Percentiles rank a stretch among this genome's conserved stretches.
Evolutionary conservation across 495 filamentous ascomycete species (phyloP).

Genomic region (Cercophora scortea): DNA sequence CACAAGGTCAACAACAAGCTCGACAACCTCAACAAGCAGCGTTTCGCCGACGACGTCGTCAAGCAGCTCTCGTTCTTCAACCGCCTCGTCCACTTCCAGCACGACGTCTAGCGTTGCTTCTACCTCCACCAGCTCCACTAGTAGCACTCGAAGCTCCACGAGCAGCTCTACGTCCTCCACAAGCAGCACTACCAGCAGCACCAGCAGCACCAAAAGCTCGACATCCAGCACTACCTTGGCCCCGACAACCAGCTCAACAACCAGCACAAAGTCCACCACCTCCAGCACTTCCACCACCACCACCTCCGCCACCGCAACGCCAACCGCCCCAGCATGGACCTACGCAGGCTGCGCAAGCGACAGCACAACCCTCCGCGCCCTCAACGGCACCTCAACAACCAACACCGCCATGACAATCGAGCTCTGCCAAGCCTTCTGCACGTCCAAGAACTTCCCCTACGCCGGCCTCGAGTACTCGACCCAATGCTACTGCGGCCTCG

Average conservation of each 20-base stretch:
- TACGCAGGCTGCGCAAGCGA: conserved; percentile 48
- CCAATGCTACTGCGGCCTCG: conserved; percentile 34
- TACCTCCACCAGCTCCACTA: background rate
- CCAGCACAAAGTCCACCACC: background rate
- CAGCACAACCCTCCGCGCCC: conserved; percentile 16
- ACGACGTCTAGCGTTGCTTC: background rate
- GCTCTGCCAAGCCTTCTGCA: conserved; percentile 31
- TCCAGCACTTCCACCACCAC: conserved; percentile 1
- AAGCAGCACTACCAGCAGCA: conserved; percentile 20
- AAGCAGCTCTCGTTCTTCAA: background rate
- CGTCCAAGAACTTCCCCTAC: conserved; percentile 19
- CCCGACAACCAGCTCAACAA: background rate
- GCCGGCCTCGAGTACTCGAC: conserved; percentile 33
- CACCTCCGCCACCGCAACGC: conserved; percentile 17
- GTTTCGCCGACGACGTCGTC: background rate
- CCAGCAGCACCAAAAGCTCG: conserved; percentile 12
- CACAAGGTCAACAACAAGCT: background rate
- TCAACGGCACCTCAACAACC: conserved; percentile 5
- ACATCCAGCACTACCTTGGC: background rate
- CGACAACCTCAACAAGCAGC: background rate
- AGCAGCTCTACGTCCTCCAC: background rate
- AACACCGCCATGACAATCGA: conserved; percentile 33
- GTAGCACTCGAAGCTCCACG: background rate
- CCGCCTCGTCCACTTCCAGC: background rate
- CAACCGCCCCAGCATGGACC: conserved; percentile 13